Percentiles rank a stretch among this genome's conserved stretches.
Conservation (phyloP, 2,329 filamentous ascomycete genomes). For the Cytospora piceae region DNA sequence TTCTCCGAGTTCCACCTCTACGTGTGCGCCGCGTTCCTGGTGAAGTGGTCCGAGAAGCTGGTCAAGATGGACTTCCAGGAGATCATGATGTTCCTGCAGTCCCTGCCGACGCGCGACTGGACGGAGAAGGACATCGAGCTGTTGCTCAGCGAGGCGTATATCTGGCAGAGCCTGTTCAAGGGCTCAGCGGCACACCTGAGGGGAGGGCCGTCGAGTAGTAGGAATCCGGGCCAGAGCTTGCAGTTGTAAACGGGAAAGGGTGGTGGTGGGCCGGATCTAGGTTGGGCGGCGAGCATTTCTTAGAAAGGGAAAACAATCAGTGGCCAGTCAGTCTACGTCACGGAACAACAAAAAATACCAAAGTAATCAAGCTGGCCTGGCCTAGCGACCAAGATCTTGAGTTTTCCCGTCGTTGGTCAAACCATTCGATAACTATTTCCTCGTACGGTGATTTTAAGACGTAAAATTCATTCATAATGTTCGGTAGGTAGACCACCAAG, state of each 20-base stretch:
- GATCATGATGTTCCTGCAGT: slow-evolving; percentile 99
- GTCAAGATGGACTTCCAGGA: slow-evolving; percentile 98
- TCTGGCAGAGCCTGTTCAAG: slow-evolving; percentile 97
- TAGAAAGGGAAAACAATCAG: background rate
- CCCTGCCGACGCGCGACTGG: slow-evolving; percentile 89
- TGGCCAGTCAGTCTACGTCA: background rate
- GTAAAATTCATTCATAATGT: background rate
- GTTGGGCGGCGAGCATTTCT: no score
- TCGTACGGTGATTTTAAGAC: background rate
- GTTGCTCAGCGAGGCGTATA: slow-evolving; percentile 92
- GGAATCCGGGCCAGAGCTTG: slow-evolving; percentile 46
- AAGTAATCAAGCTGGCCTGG: background rate
- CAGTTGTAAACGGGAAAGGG: slow-evolving; percentile 39
- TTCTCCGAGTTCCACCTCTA: slow-evolving; percentile 99
- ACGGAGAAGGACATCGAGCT: slow-evolving; percentile 98
- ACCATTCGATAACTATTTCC: background rate
- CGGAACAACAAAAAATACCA: background rate
- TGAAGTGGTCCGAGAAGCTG: slow-evolving; percentile 96
- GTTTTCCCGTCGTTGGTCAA: background rate
- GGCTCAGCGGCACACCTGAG: slow-evolving; percentile 89
- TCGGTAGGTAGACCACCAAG: background rate
- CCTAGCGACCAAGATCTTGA: background rate
- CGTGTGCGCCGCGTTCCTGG: slow-evolving; percentile 94
- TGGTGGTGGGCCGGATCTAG: background rate
- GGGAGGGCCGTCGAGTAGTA: slow-evolving; percentile 46